These are phyloP conservation scores for Sordaria brevicollis DNA, from an alignment of 495 filamentous ascomycete genomes.

Conservation along the genomic window DNA sequence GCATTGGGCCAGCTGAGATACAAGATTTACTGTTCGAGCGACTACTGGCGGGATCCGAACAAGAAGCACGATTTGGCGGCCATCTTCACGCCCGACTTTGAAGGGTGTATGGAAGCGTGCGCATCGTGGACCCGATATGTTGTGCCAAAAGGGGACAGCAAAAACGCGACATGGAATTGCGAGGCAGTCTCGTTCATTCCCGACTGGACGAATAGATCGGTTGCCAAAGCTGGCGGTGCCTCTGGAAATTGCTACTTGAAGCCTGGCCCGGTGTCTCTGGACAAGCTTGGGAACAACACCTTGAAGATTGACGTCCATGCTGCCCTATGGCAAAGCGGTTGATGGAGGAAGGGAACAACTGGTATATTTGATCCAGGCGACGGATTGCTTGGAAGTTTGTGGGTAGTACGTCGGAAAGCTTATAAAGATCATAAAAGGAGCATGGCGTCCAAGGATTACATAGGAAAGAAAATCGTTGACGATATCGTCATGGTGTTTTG, in stretches of 20 bases:
- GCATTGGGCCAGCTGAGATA: slow-evolving; percentile 23
- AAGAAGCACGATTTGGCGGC: slow-evolving; percentile 16
- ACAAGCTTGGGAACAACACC: slow-evolving; percentile 18
- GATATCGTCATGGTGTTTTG: not conserved
- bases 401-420: not conserved
- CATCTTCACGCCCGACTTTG: slow-evolving; percentile 31
- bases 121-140: slow-evolving; percentile 29
- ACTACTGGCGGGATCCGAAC: slow-evolving; percentile 21
- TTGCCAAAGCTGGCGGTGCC: slow-evolving; percentile 16
- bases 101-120: slow-evolving; percentile 38
- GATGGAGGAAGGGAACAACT: not conserved
- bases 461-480: not conserved
- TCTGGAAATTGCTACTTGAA: slow-evolving; percentile 40
- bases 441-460: not conserved
- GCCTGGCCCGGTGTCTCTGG: slow-evolving; percentile 24
- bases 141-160: slow-evolving; percentile 2
- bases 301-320: slow-evolving; percentile 18
- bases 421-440: too few species aligned
- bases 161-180: slow-evolving; percentile 25
- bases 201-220: slow-evolving; percentile 26
- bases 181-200: slow-evolving; percentile 34
- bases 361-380: not conserved
- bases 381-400: not conserved
- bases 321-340: slow-evolving; percentile 6
- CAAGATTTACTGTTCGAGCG: slow-evolving; percentile 24